Base-by-base conservation (phyloP, 768 basidiomycete genomes). In the Podaxis rugospora region DNA sequence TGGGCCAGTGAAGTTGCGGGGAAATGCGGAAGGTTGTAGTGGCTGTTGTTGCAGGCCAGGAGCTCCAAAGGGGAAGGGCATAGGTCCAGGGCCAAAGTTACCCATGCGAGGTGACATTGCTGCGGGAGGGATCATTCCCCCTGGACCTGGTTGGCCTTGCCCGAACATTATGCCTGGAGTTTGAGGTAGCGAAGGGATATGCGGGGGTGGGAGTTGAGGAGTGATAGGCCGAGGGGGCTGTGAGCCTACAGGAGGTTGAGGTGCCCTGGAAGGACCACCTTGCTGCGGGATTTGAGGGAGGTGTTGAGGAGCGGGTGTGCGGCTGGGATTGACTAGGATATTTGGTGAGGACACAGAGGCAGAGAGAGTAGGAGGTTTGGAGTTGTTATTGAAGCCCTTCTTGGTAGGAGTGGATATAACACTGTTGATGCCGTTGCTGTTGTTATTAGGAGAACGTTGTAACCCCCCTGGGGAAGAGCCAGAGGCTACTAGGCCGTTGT, bases 341-440 rank as follows among this genome's bases (percentile, higher is more conserved):
- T 58, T 59, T 13, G 65, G 51, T 44, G 64, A 59, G 35, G 58
- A 61, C 59, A 59, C 53, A 36, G 68, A 67, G 46, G 66, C 61
- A 52, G 71, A 63, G 55, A 70, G 63, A 32, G 69, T 57, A 42
- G 72, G 61, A 62, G 78, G 70, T 71, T 87, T 65, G 28, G 47
- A 4, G 51, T 42, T 89, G 51, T 42, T 89, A 68, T 75, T 82
- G 67, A 80, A 74, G 59, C 80, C 82, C 78, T 89, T 90, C 81
- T 89, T 90, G 46, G 76, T 72, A 50, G 79, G 69, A 44, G 40
- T 60, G 21, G 39, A 11, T 35, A 42, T 21, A 14, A 73, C 70
- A 21, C 80, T 77, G 63, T 80, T 82, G 40, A 74, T 77, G 39
- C 54, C 65, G 13, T 64, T 60, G 36, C 58, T 62, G 39, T 66